Evolutionary conservation across 1,284 basidiomycete species (phyloP).

Genomic region (Waitea zeae): DNA sequence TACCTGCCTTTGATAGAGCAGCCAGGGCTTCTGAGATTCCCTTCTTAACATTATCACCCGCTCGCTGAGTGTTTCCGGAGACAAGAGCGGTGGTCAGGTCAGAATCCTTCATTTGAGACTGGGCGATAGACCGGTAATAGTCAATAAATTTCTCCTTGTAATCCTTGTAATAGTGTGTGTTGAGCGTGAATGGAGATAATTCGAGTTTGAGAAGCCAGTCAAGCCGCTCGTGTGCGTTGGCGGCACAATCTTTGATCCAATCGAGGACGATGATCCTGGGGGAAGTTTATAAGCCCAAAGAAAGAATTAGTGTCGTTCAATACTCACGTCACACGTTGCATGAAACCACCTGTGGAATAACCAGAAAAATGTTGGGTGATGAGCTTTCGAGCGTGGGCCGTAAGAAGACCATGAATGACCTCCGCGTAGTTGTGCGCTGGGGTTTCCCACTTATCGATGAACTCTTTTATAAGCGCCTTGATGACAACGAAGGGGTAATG

Average conservation of each 20-base stretch:
- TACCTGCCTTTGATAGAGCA: constrained; percentile 24
- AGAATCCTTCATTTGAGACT: constrained; percentile 25
- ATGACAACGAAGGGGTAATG: constrained; percentile 48
- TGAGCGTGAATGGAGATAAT: constrained; percentile 15
- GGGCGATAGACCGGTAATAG: constrained; percentile 10
- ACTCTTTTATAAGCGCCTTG: constrained; percentile 23
- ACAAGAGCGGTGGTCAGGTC: not conserved
- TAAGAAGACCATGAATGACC: constrained; percentile 20
- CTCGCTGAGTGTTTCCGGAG: not conserved
- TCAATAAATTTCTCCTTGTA: constrained; percentile 15
- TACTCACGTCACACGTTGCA: constrained; percentile 36
- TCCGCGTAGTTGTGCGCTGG: constrained; percentile 34
- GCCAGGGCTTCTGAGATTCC: constrained; percentile 16
- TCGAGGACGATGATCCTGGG: constrained; percentile 28
- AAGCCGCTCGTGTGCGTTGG: constrained; percentile 21
- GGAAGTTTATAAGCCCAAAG: not conserved
- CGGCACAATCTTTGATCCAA: constrained; percentile 24
- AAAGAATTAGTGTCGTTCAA: constrained; percentile 8
- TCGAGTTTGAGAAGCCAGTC: constrained; percentile 15
- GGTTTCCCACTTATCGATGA: constrained; percentile 28
- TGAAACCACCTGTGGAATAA: constrained; percentile 31
- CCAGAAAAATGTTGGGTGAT: constrained; percentile 28
- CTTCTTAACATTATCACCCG: not conserved
- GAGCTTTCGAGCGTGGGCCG: constrained; percentile 20
- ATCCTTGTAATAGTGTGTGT: constrained; percentile 14